Conservation (phyloP, 768 basidiomycete species). For the Trametes gibbosa region DNA sequence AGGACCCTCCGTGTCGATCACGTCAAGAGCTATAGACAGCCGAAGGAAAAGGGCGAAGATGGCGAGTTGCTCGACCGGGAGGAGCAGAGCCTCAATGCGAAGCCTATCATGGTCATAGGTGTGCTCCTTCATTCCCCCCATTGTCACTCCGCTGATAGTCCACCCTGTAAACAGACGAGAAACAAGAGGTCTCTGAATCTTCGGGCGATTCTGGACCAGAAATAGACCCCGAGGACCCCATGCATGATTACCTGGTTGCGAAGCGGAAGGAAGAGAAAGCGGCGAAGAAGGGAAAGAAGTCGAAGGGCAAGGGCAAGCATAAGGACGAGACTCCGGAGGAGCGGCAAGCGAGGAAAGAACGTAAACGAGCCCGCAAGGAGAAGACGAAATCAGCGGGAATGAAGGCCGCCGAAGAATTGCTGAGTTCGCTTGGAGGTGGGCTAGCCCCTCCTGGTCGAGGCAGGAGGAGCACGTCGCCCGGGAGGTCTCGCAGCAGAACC, state of each 20-base stretch:
- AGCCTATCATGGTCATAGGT: constrained; percentile 67
- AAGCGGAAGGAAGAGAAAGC: constrained; percentile 72
- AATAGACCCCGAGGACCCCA: constrained; percentile 96
- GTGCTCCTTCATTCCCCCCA: constrained; percentile 28
- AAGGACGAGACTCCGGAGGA: constrained; percentile 81
- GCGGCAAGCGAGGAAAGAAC: constrained; percentile 69
- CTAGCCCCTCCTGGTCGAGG: not conserved
- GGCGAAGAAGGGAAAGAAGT: constrained; percentile 55
- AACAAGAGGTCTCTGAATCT: constrained; percentile 53
- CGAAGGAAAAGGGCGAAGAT: constrained; percentile 69
- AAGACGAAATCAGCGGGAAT: constrained; percentile 56
- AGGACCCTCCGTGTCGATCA: constrained; percentile 90
- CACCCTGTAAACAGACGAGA: too few relatives aligned
- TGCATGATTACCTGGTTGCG: constrained; percentile 87
- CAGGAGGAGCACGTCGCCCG: constrained; percentile 10
- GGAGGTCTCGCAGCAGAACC: constrained; percentile 18
- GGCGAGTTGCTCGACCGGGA: constrained; percentile 88
- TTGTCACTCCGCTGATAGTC: not conserved
- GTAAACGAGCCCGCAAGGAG: constrained; percentile 66
- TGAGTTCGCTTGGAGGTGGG: constrained; percentile 44
- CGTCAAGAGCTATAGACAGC: constrained; percentile 89
- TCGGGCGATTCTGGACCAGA: constrained; percentile 60
- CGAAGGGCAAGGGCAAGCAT: constrained; percentile 62
- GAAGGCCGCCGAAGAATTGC: constrained; percentile 64
- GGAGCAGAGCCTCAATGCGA: constrained; percentile 84